These are phyloP conservation scores for Odonthalia washingtoniensis DNA, from an alignment of 31 red algal species.

Conservation along the genomic window DNA sequence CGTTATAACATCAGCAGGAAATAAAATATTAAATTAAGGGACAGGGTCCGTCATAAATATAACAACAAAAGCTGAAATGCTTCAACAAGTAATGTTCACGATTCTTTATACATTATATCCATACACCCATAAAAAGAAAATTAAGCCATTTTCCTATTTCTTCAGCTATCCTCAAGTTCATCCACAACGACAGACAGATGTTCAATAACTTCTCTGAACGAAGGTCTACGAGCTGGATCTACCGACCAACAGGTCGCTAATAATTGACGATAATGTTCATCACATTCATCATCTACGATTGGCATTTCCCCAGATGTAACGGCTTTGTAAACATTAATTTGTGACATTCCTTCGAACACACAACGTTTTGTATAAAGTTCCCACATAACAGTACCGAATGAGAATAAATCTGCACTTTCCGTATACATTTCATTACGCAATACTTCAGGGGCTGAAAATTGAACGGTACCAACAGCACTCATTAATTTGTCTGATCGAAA, in stretches of 20 bases:
- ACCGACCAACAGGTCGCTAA: conserved; percentile 69
- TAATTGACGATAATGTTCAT: conserved; percentile 54
- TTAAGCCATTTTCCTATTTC: neutral
- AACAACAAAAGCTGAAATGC: no score
- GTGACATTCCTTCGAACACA: conserved; percentile 79
- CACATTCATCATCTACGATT: conserved; percentile 58
- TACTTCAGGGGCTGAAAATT: conserved; percentile 98
- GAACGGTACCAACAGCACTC: conserved; percentile 91
- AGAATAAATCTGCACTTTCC: conserved; percentile 94
- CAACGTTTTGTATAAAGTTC: conserved; percentile 82
- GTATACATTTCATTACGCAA: conserved; percentile 92
- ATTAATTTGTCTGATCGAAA: conserved; percentile 67
- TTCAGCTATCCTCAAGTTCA: conserved; percentile 47
- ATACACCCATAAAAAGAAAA: no score
- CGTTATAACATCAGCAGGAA: no score
- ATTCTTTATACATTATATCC: no score
- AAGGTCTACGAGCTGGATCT: conserved; percentile 56
- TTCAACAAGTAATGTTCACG: no score
- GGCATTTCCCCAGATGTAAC: conserved; percentile 81
- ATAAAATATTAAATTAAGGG: no score
- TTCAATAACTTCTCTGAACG: conserved; percentile 70
- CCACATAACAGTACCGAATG: conserved; percentile 95
- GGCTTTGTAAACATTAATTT: conserved; percentile 67
- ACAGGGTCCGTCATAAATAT: no score
- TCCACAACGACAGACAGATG: conserved; percentile 52